phyloP scores from a whole-genome alignment of 345 rosid genomes.

The Barbarea vulgaris region DNA sequence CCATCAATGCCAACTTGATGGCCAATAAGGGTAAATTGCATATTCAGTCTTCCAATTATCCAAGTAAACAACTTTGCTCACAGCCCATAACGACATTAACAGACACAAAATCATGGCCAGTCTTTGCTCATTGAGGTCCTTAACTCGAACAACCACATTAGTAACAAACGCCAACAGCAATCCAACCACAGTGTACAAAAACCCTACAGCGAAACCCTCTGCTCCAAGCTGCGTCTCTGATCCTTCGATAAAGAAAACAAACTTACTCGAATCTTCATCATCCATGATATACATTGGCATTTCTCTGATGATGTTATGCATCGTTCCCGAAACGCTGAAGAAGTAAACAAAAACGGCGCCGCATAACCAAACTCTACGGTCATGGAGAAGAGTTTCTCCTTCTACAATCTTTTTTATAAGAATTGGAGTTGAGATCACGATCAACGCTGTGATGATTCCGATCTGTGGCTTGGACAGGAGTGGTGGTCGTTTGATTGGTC shows the following conservation, averaged over 20 bases:
- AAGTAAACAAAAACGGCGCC: conserved; percentile 73
- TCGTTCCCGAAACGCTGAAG: conserved; percentile 78
- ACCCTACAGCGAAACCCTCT: conserved; percentile 76
- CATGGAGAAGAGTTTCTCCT: conserved; percentile 61
- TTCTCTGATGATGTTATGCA: conserved; percentile 66
- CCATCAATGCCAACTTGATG: conserved; percentile 46
- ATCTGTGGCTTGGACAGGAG: conserved; percentile 56
- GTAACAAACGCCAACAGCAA: conserved; percentile 62
- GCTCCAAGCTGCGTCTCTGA: conserved; percentile 76
- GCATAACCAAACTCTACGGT: conserved; percentile 57
- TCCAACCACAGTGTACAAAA: conserved; percentile 74
- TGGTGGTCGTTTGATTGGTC: conserved; percentile 68
- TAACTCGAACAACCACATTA: conserved; percentile 58
- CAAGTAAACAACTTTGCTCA: conserved; percentile 63
- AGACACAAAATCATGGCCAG: conserved; percentile 50
- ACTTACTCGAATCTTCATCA: conserved; percentile 48
- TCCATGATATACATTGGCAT: conserved; percentile 70
- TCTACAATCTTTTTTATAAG: conserved; percentile 48
- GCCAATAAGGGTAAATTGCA: conserved; percentile 74
- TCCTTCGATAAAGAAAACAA: conserved; percentile 71
- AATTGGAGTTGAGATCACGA: conserved; percentile 53
- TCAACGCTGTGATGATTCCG: conserved; percentile 19
- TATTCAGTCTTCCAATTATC: conserved; percentile 89
- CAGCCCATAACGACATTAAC: conserved; percentile 67
- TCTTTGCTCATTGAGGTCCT: conserved; percentile 54